phyloP scores from a whole-genome alignment of 116 monocot species.

The Trichopus zeylanicus region DNA sequence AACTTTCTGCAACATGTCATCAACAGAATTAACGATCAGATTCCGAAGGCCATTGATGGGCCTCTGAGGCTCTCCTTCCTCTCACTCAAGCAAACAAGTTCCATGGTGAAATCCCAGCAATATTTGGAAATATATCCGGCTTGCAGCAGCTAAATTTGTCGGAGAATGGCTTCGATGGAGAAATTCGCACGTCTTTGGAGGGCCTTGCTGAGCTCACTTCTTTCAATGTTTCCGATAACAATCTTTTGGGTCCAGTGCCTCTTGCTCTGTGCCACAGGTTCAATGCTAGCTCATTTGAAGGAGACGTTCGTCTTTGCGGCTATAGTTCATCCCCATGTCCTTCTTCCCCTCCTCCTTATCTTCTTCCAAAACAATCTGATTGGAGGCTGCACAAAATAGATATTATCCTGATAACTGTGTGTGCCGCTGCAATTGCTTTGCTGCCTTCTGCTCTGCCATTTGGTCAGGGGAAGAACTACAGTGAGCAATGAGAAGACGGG shows the following conservation, averaged over 20 bases:
- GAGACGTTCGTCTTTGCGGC: constrained; percentile 57
- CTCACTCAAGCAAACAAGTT: constrained; percentile 35
- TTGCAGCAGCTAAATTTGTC: constrained; percentile 48
- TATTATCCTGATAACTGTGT: constrained; percentile 30
- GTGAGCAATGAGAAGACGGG: constrained; percentile 5
- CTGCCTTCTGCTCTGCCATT: constrained; percentile 41
- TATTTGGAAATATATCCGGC: constrained; percentile 37
- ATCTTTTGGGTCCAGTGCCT: constrained; percentile 49
- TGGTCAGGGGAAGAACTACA: constrained; percentile 29
- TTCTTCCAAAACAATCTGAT: neutral
- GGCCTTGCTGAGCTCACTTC: constrained; percentile 17
- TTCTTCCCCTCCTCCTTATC: constrained; percentile 13
- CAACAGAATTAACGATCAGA: constrained; percentile 25
- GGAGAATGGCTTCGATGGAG: constrained; percentile 48
- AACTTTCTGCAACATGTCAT: constrained; percentile 34
- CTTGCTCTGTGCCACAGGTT: constrained; percentile 34
- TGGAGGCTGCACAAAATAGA: constrained; percentile 14
- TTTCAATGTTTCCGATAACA: constrained; percentile 44
- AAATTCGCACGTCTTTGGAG: constrained; percentile 36
- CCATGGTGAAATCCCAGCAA: constrained; percentile 39
- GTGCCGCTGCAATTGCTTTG: constrained; percentile 38
- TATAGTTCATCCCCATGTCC: constrained; percentile 32
- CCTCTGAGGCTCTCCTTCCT: constrained; percentile 39
- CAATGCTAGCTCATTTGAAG: constrained; percentile 46
- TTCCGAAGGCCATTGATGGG: constrained; percentile 36